Evolutionary conservation across 257 asterid species (phyloP).

Genomic region (Nicotiana tabacum): DNA sequence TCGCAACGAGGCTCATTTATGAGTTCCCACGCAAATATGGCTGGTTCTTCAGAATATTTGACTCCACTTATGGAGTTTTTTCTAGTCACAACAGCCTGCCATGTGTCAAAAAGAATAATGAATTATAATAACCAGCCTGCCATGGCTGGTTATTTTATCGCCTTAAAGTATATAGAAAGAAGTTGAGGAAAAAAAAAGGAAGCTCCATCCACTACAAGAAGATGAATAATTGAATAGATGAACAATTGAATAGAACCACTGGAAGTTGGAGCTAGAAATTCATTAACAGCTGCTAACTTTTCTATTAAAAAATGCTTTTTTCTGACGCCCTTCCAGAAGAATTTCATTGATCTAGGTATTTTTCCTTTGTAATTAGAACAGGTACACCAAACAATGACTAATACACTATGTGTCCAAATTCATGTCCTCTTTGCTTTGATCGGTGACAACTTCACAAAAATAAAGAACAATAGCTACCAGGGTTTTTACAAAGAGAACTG

Average conservation of each 20-base stretch:
- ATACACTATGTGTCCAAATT: neutral
- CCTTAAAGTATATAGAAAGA: neutral
- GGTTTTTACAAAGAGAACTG: too few species aligned
- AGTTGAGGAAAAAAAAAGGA: neutral
- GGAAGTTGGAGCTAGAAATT: neutral
- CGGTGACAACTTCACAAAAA: neutral
- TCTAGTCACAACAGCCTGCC: conserved; percentile 39
- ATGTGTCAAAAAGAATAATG: too few species aligned
- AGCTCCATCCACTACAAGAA: neutral
- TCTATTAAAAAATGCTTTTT: too few species aligned
- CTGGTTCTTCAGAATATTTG: conserved; percentile 42
- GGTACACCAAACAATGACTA: neutral
- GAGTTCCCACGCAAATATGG: conserved; percentile 62
- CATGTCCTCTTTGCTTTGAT: neutral
- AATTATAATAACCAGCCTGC: too few species aligned
- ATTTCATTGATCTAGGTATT: neutral
- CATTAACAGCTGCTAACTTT: neutral
- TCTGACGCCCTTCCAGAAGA: neutral
- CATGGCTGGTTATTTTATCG: neutral
- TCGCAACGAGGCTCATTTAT: conserved; percentile 59
- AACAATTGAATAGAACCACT: neutral
- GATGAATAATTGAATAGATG: neutral
- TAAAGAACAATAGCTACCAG: too few species aligned
- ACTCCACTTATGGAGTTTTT: conserved; percentile 41
- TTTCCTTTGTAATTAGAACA: neutral